Percentiles rank a stretch among this genome's conserved stretches.
Conservation (phyloP, 768 basidiomycete genomes). For the Tephrocybe sp. region DNA sequence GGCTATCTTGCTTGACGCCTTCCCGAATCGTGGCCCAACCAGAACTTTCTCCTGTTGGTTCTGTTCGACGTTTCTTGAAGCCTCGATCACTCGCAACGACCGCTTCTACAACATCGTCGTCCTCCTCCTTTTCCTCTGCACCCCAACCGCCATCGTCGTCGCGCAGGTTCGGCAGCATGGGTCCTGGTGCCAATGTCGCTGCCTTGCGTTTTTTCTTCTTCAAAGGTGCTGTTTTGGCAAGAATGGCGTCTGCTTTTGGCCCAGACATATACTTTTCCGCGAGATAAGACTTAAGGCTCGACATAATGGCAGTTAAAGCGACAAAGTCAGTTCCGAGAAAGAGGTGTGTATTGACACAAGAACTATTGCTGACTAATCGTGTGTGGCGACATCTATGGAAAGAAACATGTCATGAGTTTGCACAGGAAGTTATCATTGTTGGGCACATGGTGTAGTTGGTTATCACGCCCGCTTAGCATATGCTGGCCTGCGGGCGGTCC, state of each 20-base stretch:
- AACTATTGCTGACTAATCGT: conserved; percentile 8
- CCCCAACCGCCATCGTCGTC: conserved; percentile 81
- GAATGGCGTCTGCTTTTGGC: conserved; percentile 92
- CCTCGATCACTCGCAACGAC: conserved; percentile 72
- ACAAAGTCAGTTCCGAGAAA: background rate
- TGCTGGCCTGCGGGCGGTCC: conserved; percentile 11
- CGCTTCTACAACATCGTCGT: conserved; percentile 62
- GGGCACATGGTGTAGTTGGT: conserved; percentile 20
- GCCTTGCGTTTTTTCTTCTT: conserved; percentile 83
- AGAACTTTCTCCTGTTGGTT: conserved; percentile 39
- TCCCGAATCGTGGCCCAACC: conserved; percentile 73
- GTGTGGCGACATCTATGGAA: background rate
- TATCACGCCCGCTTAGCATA: conserved; percentile 19
- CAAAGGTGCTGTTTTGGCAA: conserved; percentile 58
- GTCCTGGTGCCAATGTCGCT: conserved; percentile 21
- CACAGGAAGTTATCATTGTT: background rate
- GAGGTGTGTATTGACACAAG: background rate
- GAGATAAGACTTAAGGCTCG: conserved; percentile 76
- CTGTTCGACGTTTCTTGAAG: conserved; percentile 72
- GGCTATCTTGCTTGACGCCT: conserved; percentile 48
- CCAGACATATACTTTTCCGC: conserved; percentile 96
- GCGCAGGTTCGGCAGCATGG: conserved; percentile 36
- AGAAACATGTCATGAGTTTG: background rate
- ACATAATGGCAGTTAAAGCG: conserved; percentile 27
- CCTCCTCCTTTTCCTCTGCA: conserved; percentile 45